Base-by-base conservation (phyloP, 2,329 filamentous ascomycete genomes). In the Leptoxyphium fumago region DNA sequence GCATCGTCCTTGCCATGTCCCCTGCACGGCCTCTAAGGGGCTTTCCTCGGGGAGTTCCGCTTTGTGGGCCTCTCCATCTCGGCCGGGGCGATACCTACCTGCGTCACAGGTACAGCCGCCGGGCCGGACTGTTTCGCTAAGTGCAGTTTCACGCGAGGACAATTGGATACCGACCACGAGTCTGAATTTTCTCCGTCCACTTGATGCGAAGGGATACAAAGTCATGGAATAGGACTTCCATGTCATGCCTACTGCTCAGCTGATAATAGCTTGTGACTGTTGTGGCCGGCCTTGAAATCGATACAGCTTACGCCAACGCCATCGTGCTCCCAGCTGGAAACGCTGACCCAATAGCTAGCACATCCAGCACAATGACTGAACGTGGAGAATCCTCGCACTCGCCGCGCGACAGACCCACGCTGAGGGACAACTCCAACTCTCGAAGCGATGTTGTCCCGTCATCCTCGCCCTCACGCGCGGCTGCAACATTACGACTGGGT, bases 381-480 rank as follows among this genome's bases (percentile, higher is more conserved):
- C 15, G 5, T 5, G 13, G 32, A 13, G 13, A 15, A 13, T 13
- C 32, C 11, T 36, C 32, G 9, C 32, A 5, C 32, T 36, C 32
- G 11, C 32, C 32, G 11, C 11, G 32, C 32, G 13, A 3, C 11
- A 15, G 32, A 15, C 32, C 32, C 13, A 15, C 9, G 32, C 32
- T 13, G 15, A 15, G 32, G 32, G 32, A 36, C 4, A 13, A 15
- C 15, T 36, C 32, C 32, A 36, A 13, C 13, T 9, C 32, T 15
- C 11, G 15, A 13, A 36, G 32, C 9, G 32, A 36, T 36, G 3
- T 36, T 15, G 32, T 36, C 32, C 32, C 32, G 32, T 36, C 32
- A 13, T 36, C 32, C 9, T 68, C 67, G 17, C 58, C 67, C 29
- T 64, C 64, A 36, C 63, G 71, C 56, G 72, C 72, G 44, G 65